Evolutionary conservation across 441 rosid species (phyloP), one percentile per base, ranked within the genome.

Genomic region (Omphalea diandra): DNA sequence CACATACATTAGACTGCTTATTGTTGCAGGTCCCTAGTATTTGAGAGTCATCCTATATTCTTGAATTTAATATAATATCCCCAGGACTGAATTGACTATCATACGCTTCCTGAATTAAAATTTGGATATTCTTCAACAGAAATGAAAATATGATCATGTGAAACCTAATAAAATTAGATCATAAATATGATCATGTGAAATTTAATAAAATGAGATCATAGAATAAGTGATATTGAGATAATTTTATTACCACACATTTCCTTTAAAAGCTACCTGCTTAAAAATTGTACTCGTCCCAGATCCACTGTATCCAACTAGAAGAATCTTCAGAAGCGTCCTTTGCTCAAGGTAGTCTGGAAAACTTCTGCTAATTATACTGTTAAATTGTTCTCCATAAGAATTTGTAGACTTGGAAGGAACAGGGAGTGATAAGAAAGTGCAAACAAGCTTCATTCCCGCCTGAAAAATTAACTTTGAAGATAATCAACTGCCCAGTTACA

Each of bases 211-310:
- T 47, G 54, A 65, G 47, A 14, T 49, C 36, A 20, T 54, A 58
- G 46, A 27, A 46, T 52, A 29, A 70, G 46, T 35, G 52, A 17
- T 57, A 44, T 24, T 38, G 60, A 7, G 65, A 53, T 49, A 52
- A 55, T 63, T 56, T 64, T 69, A 49, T 57, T 22, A 63, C 60
- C 59, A 43, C 79, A 15, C 55, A 20, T 66, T 72, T 66, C 63
- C 72, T 65, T 54, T 60, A 76, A 74, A 76, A 71, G 59, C 59
- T 71, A 88, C 99, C 98, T 92, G 98, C 83, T 95, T 95, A 80
- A 92, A 95, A 73, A 95, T 87, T 15, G 97, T 95, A 70, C 99
- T 92, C 11, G 99, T 89, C 66, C 99, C 99, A 73, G 98, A 90
- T 74, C 95, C 96, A 35, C 67, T 80, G 73, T 65, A 84, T 64